A percentile compares a stretch with the other conserved stretches of the same genome.
Conservation (phyloP, 306 rosid species). For the Ammopiptanthus mongolicus region DNA sequence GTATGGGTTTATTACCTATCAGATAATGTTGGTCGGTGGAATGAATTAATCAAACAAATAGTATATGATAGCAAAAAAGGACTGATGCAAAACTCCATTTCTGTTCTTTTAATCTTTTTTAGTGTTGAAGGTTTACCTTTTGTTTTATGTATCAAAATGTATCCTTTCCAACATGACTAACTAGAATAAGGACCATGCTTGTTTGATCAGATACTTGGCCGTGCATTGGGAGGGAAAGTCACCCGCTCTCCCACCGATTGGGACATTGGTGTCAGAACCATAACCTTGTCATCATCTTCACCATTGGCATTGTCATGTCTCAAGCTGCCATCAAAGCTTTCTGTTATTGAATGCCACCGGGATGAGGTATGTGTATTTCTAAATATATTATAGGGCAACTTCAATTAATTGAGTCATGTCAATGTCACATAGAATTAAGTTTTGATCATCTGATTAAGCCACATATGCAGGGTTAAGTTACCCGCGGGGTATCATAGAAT, state of each 20-base stretch:
- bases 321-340: constrained; percentile 50
- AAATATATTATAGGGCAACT: no score
- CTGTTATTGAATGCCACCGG: constrained; percentile 65
- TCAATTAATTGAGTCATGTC: no score
- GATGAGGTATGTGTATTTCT: constrained; percentile 59
- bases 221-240: constrained; percentile 86
- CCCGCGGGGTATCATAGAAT: no score
- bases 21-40: not conserved
- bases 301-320: constrained; percentile 30
- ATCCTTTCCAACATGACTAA: not conserved
- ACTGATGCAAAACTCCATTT: not conserved
- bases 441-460: no score
- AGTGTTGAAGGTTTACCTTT: not conserved
- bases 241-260: constrained; percentile 64
- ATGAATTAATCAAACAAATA: not conserved
- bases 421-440: no score
- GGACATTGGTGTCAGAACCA: constrained; percentile 73
- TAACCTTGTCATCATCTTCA: constrained; percentile 50
- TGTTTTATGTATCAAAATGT: not conserved
- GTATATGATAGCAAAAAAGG: not conserved
- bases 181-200: no score
- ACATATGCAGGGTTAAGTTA: no score
- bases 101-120: not conserved
- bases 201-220: constrained; percentile 50
- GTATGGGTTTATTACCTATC: not conserved